A percentile compares a stretch with the other conserved stretches of the same genome.
These are phyloP conservation scores for Excoecaria agallocha DNA, from an alignment of 345 rosid species.

Conservation along the genomic window DNA sequence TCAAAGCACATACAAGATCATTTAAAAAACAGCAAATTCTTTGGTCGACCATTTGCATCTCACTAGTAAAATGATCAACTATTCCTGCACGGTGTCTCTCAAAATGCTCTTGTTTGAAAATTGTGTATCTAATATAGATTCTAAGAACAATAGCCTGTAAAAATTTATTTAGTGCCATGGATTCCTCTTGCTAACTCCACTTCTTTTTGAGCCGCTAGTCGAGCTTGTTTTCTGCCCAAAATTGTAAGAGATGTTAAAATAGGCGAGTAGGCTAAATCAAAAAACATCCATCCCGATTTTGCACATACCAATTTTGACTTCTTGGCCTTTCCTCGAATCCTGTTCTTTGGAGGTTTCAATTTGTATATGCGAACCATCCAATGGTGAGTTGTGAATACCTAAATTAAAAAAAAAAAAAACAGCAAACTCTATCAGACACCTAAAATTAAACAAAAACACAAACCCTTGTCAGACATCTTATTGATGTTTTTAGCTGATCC, in stretches of 20 bases:
- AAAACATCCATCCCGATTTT: not conserved
- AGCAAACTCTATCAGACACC: conserved; percentile 14
- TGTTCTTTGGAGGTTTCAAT: conserved; percentile 75
- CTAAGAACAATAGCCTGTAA: conserved; percentile 16
- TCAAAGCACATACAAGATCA: conserved; percentile 6
- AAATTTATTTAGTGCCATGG: conserved; percentile 60
- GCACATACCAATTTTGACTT: conserved; percentile 62
- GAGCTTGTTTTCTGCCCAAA: conserved; percentile 57
- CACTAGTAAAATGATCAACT: conserved; percentile 3
- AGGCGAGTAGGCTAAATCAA: not conserved
- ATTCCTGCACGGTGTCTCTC: conserved; percentile 9
- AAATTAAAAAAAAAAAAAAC: conserved; percentile 20
- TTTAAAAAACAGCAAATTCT: conserved; percentile 27
- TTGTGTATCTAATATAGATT: conserved; percentile 17
- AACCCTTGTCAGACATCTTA: not conserved
- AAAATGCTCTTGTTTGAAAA: conserved; percentile 10
- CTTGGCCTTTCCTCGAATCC: conserved; percentile 71
- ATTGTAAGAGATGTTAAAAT: not conserved
- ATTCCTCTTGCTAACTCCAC: conserved; percentile 51
- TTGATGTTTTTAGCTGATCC: no score
- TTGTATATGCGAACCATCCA: conserved; percentile 99
- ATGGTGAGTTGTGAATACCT: conserved; percentile 98
- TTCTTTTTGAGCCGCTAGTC: conserved; percentile 38
- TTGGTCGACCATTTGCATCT: conserved; percentile 10
- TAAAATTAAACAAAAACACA: conserved; percentile 25